phyloP scores from a whole-genome alignment of 176 grass and related monocot species.

The sorghum (Sorghum bicolor) region Sorghum_bicolor_NCBIv3 NC_012871.2:68009501-68010000 shows the following conservation, averaged over 20 bases:
- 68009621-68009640: constrained; percentile 93
- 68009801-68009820: constrained; percentile 56
- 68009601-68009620: constrained; percentile 86
- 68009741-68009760: constrained; percentile 2
- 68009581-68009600: constrained; percentile 96
- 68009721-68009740: constrained; percentile 22
- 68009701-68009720: constrained; percentile 18
- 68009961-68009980: constrained; percentile 10
- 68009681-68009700: constrained; percentile 48
- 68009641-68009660: constrained; percentile 91
- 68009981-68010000: not conserved
- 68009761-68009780: constrained; percentile 5
- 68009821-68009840: constrained; percentile 47
- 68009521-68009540: constrained; percentile 90
- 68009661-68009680: constrained; percentile 68
- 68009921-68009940: constrained; percentile 29
- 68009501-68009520: constrained; percentile 42
- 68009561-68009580: constrained; percentile 91
- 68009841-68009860: constrained; percentile 93
- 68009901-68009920: constrained; percentile 79
- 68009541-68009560: constrained; percentile 98
- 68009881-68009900: constrained; percentile 88
- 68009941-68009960: constrained; percentile 21
- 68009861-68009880: constrained; percentile 66
- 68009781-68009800: constrained; percentile 59